Conservation (phyloP, 208 protist genomes). For the Blastocrithidia nonstop region DNA sequence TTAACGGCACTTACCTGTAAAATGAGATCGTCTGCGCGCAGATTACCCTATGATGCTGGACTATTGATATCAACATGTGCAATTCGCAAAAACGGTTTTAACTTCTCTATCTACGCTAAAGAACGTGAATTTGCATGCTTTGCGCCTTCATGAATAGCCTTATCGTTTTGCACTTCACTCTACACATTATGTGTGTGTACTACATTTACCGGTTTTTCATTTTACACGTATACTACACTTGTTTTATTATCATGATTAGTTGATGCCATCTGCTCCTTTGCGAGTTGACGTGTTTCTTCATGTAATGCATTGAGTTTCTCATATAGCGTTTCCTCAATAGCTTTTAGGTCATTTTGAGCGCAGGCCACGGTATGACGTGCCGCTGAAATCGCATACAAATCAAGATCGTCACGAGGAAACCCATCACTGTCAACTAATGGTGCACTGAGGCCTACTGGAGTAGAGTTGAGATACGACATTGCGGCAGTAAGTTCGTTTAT, state of each 20-base stretch:
- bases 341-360: constrained; percentile 47
- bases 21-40: constrained; percentile 22
- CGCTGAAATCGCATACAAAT: constrained; percentile 67
- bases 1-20: constrained; percentile 50
- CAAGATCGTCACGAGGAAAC: constrained; percentile 66
- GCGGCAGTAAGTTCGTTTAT: constrained; percentile 39
- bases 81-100: constrained; percentile 37
- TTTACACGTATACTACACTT: constrained; percentile 3
- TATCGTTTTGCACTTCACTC: no score
- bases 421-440: constrained; percentile 64
- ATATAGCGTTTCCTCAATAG: constrained; percentile 24
- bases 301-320: constrained; percentile 49
- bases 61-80: constrained; percentile 20
- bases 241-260: constrained; percentile 4
- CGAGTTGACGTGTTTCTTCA: constrained; percentile 21
- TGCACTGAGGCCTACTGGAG: constrained; percentile 40
- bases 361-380: constrained; percentile 52
- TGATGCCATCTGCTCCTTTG: constrained; percentile 30
- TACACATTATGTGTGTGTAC: no score
- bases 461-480: constrained; percentile 35
- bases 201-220: constrained; percentile 10
- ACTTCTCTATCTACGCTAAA: no score
- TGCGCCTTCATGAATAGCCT: no score
- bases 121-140: no score
- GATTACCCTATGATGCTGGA: constrained; percentile 36